These are phyloP conservation scores for Batrachochytrium dendrobatidis DNA, from an alignment of 371 early-diverging fungal species.

Conservation along the genomic window DNA sequence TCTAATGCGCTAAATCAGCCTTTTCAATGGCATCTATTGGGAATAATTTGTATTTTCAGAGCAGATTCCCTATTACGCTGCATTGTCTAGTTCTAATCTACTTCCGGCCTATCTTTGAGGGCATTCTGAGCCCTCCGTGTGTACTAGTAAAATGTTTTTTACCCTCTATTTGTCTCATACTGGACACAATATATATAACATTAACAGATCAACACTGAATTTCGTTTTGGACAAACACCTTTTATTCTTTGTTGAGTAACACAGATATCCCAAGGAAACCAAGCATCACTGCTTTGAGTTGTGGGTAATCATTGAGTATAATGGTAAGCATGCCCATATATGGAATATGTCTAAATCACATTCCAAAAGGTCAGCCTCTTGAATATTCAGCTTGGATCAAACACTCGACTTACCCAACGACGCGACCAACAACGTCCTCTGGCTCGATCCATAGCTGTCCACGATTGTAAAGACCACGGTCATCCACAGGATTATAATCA, in stretches of 20 bases:
- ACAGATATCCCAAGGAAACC: constrained; percentile 21
- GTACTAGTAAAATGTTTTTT: no score
- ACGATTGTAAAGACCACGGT: constrained; percentile 85
- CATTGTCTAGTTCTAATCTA: no score
- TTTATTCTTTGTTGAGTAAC: constrained; percentile 12
- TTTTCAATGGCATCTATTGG: no score
- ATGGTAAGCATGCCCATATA: constrained; percentile 97
- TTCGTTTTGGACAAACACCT: no score
- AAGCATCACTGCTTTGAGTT: constrained; percentile 73
- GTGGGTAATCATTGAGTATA: constrained; percentile 89
- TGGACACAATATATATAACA: no score
- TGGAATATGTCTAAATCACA: constrained; percentile 60
- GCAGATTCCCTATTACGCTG: no score
- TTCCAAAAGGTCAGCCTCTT: background rate
- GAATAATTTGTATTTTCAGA: no score
- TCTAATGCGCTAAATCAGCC: no score
- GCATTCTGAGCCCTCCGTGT: no score
- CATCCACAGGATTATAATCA: constrained; percentile 94
- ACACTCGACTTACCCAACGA: constrained; percentile 54
- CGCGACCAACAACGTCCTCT: constrained; percentile 85
- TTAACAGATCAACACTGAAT: no score
- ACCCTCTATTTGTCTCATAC: no score
- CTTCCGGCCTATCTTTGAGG: no score
- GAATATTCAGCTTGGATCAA: background rate
- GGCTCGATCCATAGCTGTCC: constrained; percentile 86